A percentile compares a stretch with the other conserved stretches of the same genome.
These are phyloP conservation scores for Linum trigynum DNA, from an alignment of 345 rosid species.

Conservation along the genomic window DNA sequence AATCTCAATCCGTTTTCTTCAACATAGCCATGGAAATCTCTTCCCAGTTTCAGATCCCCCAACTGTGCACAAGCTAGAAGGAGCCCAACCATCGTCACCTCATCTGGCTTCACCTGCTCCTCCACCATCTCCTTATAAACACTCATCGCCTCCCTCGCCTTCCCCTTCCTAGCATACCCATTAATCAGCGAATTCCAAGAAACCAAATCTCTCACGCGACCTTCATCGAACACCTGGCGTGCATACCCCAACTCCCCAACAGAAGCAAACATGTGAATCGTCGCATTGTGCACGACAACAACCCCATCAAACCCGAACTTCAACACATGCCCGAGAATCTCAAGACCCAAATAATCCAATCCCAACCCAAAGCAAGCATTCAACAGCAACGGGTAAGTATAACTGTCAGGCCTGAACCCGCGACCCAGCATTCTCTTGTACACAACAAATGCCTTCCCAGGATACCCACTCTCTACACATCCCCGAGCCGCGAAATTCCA, in stretches of 20 bases:
- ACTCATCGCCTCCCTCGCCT: conserved; percentile 36
- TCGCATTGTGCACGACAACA: conserved; percentile 55
- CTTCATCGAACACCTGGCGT: conserved; percentile 59
- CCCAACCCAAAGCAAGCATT: conserved; percentile 43
- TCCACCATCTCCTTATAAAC: conserved; percentile 42
- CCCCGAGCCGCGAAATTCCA: conserved; percentile 78
- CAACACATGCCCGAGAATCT: conserved; percentile 57
- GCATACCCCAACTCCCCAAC: conserved; percentile 53
- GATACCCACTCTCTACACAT: conserved; percentile 34
- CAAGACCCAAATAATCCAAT: conserved; percentile 34
- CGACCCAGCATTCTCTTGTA: conserved; percentile 57
- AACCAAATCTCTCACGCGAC: conserved; percentile 66
- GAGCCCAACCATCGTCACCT: conserved; percentile 75
- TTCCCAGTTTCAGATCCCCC: conserved; percentile 52
- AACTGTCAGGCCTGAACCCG: conserved; percentile 52
- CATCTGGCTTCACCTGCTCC: conserved; percentile 45
- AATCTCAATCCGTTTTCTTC: conserved; percentile 34
- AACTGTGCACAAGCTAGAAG: conserved; percentile 51
- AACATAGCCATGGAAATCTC: conserved; percentile 42
- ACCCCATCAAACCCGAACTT: conserved; percentile 50
- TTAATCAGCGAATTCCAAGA: conserved; percentile 83
- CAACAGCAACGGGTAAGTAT: conserved; percentile 60
- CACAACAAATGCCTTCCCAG: conserved; percentile 32
- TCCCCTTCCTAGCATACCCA: conserved; percentile 56
- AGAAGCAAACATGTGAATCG: conserved; percentile 47